Conservation (phyloP, 2,329 filamentous ascomycete genomes). For the Botrytis hyacinthi region DNA sequence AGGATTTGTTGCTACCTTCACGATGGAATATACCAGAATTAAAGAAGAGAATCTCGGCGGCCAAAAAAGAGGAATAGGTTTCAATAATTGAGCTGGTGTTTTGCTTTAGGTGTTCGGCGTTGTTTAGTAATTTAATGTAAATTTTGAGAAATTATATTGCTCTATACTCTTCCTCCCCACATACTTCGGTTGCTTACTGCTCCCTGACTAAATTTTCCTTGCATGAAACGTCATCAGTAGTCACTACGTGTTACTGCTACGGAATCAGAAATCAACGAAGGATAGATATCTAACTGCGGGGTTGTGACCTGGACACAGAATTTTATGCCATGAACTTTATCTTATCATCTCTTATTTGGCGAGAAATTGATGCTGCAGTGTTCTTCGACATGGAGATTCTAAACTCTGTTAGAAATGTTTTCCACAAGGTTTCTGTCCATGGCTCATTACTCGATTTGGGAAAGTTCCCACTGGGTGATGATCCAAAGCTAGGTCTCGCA, state of each 20-base stretch:
- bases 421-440: not conserved
- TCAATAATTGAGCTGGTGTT: not conserved
- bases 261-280: not conserved
- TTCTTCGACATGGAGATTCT: not conserved
- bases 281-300: not conserved
- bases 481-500: not conserved
- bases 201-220: not conserved
- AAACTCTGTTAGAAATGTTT: not conserved
- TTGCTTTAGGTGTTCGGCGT: not conserved
- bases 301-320: not conserved
- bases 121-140: not conserved
- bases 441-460: not conserved
- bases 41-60: constrained; percentile 20
- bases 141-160: not conserved
- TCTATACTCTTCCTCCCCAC: not conserved
- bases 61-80: constrained; percentile 12
- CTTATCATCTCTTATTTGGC: not conserved
- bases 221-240: not conserved
- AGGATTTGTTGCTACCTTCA: constrained; percentile 18
- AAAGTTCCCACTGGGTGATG: not conserved
- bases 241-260: not conserved
- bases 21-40: constrained; percentile 13
- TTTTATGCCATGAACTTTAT: not conserved
- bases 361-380: not conserved
- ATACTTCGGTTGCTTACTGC: not conserved